phyloP scores from a whole-genome alignment of 2,329 filamentous ascomycete species.

The Mariannaea sp. region DNA sequence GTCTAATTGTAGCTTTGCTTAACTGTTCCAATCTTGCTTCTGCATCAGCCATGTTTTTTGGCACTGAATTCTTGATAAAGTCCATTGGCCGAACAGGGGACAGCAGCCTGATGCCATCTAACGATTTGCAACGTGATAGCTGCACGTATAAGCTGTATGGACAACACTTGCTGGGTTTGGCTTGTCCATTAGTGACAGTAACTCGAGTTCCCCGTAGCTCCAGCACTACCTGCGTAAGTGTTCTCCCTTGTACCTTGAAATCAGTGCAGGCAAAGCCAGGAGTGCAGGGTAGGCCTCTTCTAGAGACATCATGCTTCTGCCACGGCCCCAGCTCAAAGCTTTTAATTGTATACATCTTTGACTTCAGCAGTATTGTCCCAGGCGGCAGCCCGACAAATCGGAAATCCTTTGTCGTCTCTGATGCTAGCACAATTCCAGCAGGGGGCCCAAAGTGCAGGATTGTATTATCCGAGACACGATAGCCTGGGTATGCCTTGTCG shows the following conservation, averaged over 20 bases:
- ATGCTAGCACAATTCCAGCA: neutral
- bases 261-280: slow-evolving; percentile 3
- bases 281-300: neutral
- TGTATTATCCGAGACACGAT: neutral
- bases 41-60: neutral
- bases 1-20: neutral
- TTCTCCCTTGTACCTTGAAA: slow-evolving; percentile 8
- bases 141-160: slow-evolving; percentile 3
- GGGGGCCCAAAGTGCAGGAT: neutral
- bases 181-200: neutral
- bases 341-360: neutral
- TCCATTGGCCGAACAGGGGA: neutral
- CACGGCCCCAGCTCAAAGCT: neutral
- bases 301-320: neutral
- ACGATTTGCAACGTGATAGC: neutral
- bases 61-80: neutral
- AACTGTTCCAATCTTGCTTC: neutral
- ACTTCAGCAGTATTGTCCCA: neutral
- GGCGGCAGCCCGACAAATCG: neutral
- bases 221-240: neutral
- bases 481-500: neutral
- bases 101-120: slow-evolving; percentile 1
- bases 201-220: neutral
- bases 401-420: neutral
- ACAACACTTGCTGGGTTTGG: neutral